Conservation (phyloP, 257 asterid genomes). For the Cordia subcordata region DNA sequence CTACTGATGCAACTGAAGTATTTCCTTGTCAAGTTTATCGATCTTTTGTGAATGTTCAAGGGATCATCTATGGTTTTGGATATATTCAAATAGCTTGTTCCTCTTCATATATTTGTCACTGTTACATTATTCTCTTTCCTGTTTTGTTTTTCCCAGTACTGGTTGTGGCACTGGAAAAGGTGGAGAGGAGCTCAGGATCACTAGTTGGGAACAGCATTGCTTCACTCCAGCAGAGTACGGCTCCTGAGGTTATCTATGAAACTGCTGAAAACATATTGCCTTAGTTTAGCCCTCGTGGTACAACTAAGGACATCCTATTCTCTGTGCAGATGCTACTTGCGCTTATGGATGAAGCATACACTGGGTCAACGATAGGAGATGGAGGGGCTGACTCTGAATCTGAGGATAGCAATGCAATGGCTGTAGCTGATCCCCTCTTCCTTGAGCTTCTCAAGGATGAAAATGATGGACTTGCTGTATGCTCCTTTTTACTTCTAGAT, state of each 20-base stretch:
- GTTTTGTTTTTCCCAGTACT: slow-evolving; percentile 44
- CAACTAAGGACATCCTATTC: slow-evolving; percentile 16
- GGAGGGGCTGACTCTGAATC: slow-evolving; percentile 95
- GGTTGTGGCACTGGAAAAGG: slow-evolving; percentile 92
- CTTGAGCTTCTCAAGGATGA: slow-evolving; percentile 98
- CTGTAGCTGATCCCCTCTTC: slow-evolving; percentile 74
- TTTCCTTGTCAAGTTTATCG: too few species aligned
- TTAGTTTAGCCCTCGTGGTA: slow-evolving; percentile 9
- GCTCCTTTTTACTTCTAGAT: slow-evolving; percentile 14
- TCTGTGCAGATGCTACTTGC: slow-evolving; percentile 77
- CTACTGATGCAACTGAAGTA: too few species aligned
- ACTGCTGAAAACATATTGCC: slow-evolving; percentile 10
- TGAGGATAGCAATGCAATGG: slow-evolving; percentile 72
- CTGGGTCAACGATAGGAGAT: slow-evolving; percentile 91
- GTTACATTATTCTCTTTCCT: slow-evolving; percentile 2
- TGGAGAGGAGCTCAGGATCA: slow-evolving; percentile 82
- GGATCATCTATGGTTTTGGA: too few species aligned
- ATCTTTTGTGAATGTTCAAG: too few species aligned
- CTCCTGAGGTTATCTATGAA: slow-evolving; percentile 69
- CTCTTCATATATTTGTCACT: slow-evolving; percentile 7
- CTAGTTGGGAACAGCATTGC: slow-evolving; percentile 92
- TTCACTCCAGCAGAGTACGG: slow-evolving; percentile 89
- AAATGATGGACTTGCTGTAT: slow-evolving; percentile 92
- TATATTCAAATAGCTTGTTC: not conserved
- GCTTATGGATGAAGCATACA: slow-evolving; percentile 98